Evolutionary conservation across 2,329 filamentous ascomycete genomes (phyloP).

Genomic region (Cordyceps cicadae): DNA sequence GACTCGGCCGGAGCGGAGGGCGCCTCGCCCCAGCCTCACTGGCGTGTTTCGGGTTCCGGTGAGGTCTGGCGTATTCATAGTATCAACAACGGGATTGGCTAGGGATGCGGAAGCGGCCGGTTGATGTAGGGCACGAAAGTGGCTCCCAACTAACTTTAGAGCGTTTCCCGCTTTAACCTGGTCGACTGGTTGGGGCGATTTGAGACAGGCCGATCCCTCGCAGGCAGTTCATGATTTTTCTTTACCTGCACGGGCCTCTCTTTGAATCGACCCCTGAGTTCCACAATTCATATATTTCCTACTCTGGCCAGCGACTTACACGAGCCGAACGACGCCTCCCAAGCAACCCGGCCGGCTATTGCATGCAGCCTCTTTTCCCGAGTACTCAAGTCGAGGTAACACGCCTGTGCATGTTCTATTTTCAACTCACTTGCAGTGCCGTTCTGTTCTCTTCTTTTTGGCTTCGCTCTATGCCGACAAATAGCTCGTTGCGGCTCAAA

Average conservation of each 20-base stretch:
- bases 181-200: not conserved
- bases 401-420: not conserved
- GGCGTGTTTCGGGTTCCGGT: conserved; percentile 12
- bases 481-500: not conserved
- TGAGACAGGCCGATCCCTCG: conserved; percentile 4
- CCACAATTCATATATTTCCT: conserved; percentile 10
- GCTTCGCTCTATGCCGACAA: too few relatives aligned
- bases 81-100: not conserved
- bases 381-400: not conserved
- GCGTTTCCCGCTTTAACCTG: not conserved
- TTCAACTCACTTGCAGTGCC: not conserved
- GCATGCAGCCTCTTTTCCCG: not conserved
- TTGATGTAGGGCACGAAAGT: not conserved
- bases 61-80: conserved; percentile 7
- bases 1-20: not conserved
- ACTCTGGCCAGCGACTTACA: conserved; percentile 2
- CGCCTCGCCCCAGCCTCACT: not conserved
- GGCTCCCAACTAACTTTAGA: not conserved
- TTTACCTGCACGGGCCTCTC: not conserved
- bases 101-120: not conserved
- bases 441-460: not conserved
- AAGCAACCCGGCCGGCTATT: not conserved
- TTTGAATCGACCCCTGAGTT: not conserved
- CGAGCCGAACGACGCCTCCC: not conserved
- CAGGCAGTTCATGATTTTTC: not conserved